These are phyloP conservation scores for Blumeria graminis DNA, from an alignment of 2,329 filamentous ascomycete genomes.

Conservation along the genomic window DNA sequence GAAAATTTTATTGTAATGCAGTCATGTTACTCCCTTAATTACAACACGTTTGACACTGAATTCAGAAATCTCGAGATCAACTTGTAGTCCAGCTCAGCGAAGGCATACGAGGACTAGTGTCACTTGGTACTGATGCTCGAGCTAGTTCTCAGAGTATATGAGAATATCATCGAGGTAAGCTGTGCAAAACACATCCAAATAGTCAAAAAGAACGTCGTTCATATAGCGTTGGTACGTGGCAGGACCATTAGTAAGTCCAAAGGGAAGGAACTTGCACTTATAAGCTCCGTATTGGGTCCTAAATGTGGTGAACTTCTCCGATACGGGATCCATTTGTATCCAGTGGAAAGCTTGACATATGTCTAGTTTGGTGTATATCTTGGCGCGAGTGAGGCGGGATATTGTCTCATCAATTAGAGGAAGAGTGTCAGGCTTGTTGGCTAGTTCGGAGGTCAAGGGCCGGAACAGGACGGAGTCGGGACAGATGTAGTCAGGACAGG, in stretches of 20 bases:
- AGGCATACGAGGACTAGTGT: constrained; percentile 1
- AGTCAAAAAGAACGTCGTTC: constrained; percentile 1
- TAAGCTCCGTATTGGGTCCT: not conserved
- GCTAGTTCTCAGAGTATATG: constrained; percentile 1
- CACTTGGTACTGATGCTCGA: constrained; percentile 1
- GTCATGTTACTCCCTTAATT: too few species aligned
- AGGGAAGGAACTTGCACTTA: constrained; percentile 1
- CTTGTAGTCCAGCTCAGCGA: not conserved
- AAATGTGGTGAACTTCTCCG: not conserved
- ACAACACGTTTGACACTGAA: not conserved
- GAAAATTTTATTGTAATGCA: too few species aligned
- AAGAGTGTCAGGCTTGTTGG: too few species aligned
- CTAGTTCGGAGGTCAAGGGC: too few species aligned
- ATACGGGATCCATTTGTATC: not conserved
- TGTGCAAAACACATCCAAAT: not conserved
- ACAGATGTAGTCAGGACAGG: too few species aligned
- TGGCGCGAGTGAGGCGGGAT: not conserved
- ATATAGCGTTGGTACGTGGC: constrained; percentile 2
- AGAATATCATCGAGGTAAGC: constrained; percentile 4
- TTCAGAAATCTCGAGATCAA: not conserved
- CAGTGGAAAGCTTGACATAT: constrained; percentile 1
- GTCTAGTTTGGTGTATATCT: constrained; percentile 1
- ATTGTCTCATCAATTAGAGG: not conserved
- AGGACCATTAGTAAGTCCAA: constrained; percentile 1
- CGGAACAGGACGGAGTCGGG: too few species aligned